Conservation (phyloP, 2,329 filamentous ascomycete species). For the Aureobasidium sp. region DNA sequence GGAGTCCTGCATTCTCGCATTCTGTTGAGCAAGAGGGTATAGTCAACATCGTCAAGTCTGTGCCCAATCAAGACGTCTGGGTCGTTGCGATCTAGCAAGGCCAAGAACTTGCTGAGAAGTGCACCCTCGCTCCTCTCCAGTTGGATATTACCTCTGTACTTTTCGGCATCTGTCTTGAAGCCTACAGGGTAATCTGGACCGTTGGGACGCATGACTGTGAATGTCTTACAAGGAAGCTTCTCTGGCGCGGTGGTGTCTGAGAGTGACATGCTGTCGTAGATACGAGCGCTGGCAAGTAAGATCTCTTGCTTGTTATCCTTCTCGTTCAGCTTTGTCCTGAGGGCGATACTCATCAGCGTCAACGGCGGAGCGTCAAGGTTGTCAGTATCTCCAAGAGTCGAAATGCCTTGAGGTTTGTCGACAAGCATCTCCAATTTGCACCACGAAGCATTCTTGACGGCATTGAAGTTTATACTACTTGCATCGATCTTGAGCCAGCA, state of each 20-base stretch:
- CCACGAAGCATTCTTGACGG: slow-evolving; percentile 88
- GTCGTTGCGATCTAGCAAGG: slow-evolving; percentile 78
- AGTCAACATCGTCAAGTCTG: slow-evolving; percentile 94
- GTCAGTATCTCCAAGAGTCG: slow-evolving; percentile 66
- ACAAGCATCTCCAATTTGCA: slow-evolving; percentile 91
- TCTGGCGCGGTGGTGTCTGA: slow-evolving; percentile 84
- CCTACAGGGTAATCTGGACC: slow-evolving; percentile 69
- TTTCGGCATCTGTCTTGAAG: slow-evolving; percentile 71
- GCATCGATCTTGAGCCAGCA: slow-evolving; percentile 86
- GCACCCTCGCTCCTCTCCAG: slow-evolving; percentile 78
- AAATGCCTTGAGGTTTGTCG: slow-evolving; percentile 68
- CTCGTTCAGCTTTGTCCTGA: slow-evolving; percentile 80
- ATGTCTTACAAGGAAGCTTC: slow-evolving; percentile 79
- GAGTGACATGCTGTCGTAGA: slow-evolving; percentile 85
- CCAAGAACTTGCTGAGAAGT: slow-evolving; percentile 80
- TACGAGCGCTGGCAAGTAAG: slow-evolving; percentile 78
- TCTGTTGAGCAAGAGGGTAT: slow-evolving; percentile 80
- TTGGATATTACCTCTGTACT: slow-evolving; percentile 69
- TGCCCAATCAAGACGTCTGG: slow-evolving; percentile 93
- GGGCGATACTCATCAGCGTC: slow-evolving; percentile 89
- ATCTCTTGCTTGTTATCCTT: slow-evolving; percentile 97
- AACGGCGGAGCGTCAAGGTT: slow-evolving; percentile 76
- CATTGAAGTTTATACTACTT: slow-evolving; percentile 67
- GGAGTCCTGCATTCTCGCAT: slow-evolving; percentile 85
- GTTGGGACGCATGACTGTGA: slow-evolving; percentile 81